Evolutionary conservation across 169 alveolate genomes (phyloP).

Genomic region (Amoebophrya sp.): DNA sequence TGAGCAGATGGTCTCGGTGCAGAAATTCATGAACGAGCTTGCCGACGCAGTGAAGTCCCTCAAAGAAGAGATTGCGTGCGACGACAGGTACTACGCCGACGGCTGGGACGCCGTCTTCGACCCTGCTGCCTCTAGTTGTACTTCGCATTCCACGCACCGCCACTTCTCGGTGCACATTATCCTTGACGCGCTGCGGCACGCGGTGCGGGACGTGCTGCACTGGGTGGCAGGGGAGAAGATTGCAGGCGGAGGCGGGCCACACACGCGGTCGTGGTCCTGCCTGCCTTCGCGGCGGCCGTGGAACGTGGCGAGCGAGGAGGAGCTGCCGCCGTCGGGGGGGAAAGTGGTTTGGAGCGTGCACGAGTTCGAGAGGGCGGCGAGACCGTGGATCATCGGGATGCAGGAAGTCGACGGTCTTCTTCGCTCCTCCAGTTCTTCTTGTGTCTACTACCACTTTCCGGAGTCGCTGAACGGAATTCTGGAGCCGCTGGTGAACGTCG

Average conservation of each 20-base stretch:
- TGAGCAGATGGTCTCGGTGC: not conserved
- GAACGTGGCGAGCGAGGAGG: not conserved
- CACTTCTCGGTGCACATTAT: not conserved
- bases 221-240: conserved; percentile 1
- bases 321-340: not conserved
- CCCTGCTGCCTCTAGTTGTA: too few species aligned
- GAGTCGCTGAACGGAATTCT: not conserved
- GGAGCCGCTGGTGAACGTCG: not conserved
- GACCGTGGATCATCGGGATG: too few species aligned
- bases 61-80: not conserved
- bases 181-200: not conserved
- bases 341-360: not conserved
- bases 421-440: too few species aligned
- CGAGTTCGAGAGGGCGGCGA: not conserved
- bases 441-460: too few species aligned
- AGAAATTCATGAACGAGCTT: not conserved
- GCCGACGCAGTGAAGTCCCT: not conserved
- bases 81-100: not conserved
- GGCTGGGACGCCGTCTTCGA: not conserved
- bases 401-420: too few species aligned
- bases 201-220: not conserved
- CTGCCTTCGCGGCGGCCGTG: not conserved
- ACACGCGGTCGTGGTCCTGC: too few species aligned
- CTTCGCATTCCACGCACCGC: not conserved
- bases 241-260: too few species aligned